Conservation (phyloP, 352 stramenopile genomes). For the Phytopythium oedochilum region DNA sequence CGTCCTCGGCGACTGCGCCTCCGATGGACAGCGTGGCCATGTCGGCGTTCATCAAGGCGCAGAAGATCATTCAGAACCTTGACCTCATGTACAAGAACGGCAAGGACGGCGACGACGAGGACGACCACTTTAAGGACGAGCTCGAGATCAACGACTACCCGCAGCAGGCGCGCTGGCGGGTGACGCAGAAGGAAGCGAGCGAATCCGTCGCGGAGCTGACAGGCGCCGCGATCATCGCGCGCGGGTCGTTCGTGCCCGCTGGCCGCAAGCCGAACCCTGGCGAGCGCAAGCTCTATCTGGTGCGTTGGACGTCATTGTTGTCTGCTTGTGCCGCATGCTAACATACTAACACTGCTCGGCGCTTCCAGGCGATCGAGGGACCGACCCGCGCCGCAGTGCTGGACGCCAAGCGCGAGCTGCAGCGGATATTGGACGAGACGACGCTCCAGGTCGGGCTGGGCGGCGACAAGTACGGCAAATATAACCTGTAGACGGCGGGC, state of each 20-base stretch:
- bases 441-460: constrained; percentile 84
- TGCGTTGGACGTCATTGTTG: constrained; percentile 26
- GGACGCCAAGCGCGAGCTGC: constrained; percentile 73
- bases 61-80: constrained; percentile 84
- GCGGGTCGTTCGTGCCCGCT: constrained; percentile 84
- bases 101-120: constrained; percentile 18
- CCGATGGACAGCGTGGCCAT: constrained; percentile 52
- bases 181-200: constrained; percentile 85
- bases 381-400: constrained; percentile 65
- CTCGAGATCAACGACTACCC: constrained; percentile 95
- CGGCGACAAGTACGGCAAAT: constrained; percentile 87
- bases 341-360: neutral
- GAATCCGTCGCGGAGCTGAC: constrained; percentile 87
- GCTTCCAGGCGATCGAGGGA: constrained; percentile 66
- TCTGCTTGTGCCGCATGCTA: neutral
- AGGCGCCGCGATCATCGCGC: constrained; percentile 81
- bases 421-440: constrained; percentile 87
- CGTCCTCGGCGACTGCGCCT: constrained; percentile 8
- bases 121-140: constrained; percentile 85
- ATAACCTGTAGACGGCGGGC: constrained; percentile 60
- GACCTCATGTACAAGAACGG: constrained; percentile 74
- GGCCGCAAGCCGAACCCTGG: constrained; percentile 81
- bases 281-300: constrained; percentile 87
- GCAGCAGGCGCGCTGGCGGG: constrained; percentile 85
- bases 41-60: constrained; percentile 72